Evolutionary conservation across 2,329 filamentous ascomycete genomes (phyloP), one percentile per base, ranked within the genome.

Genomic region (Kalmusia sp.): DNA sequence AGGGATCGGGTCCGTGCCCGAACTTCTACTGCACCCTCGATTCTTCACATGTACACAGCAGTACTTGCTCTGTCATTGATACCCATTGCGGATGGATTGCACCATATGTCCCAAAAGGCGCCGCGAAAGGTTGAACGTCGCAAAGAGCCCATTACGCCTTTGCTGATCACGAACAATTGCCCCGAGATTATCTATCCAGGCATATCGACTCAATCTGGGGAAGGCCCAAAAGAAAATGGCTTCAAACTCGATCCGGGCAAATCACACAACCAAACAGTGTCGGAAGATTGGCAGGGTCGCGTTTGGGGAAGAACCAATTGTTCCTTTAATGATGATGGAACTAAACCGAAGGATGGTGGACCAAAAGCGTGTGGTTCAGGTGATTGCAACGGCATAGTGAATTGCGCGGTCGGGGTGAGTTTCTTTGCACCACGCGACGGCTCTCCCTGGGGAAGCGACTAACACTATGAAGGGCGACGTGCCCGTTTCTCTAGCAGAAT

Each of bases 251-350:
- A 74, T 1, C 71, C 84, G 3, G 85, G 87, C 38, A 77, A 81
- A 28, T 85, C 81, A 49, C 83, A 74, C 55, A 82, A 82, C 35
- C 77, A 92, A 55, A 85, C 81, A 48, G 89, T 95, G 21, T 84
- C 86, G 9, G 78, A 83, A 44, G 85, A 91, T 61, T 96, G 91
- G 91, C 87, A 90, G 69, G 91, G 91, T 8, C 84, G 91, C 49
- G 80, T 95, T 24, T 95, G 91, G 91, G 91, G 87, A 11, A 82
- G 91, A 49, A 93, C 91, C 15, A 95, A 95, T 69, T 96, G 91
- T 76, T 90, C 84, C 33, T 91, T 92, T 71, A 85, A 87, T 62
- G 79, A 79, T 14, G 82, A 86, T 41, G 88, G 87, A 1, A 85
- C 81, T 46, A 78, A 74, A n/a, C 75, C 82, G 17, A 73, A 75